phyloP scores from a whole-genome alignment of 2,329 filamentous ascomycete species.

The Epichloe typhina region DNA sequence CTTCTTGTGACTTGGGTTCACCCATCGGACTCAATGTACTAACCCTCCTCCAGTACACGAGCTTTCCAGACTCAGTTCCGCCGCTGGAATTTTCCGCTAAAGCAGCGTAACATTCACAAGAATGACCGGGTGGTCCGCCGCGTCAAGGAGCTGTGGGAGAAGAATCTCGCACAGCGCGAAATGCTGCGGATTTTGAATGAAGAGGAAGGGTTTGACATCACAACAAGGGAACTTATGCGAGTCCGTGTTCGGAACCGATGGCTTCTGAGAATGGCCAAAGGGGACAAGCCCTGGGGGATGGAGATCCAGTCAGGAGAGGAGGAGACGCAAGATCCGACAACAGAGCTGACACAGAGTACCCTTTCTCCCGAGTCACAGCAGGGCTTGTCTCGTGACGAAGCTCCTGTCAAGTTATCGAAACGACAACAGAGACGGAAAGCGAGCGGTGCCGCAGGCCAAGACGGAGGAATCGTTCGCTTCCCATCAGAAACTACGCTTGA shows the following conservation, averaged over 20 bases:
- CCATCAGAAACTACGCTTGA: conserved; percentile 74
- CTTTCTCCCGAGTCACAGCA: background rate
- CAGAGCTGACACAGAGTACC: background rate
- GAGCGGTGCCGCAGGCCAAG: conserved; percentile 43
- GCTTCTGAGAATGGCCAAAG: conserved; percentile 48
- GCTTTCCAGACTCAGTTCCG: conserved; percentile 66
- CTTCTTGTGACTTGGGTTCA: too few relatives aligned
- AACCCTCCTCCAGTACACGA: conserved; percentile 44
- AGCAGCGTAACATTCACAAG: conserved; percentile 59
- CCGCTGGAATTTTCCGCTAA: conserved; percentile 66
- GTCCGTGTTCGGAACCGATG: conserved; percentile 57
- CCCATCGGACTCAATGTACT: background rate
- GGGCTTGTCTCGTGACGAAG: background rate
- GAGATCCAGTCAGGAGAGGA: conserved; percentile 7
- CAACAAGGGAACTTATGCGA: conserved; percentile 55
- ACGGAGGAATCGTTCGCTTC: conserved; percentile 59
- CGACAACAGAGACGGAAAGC: conserved; percentile 56
- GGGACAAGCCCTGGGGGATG: conserved; percentile 10
- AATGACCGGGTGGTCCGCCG: conserved; percentile 53
- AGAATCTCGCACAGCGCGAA: conserved; percentile 56
- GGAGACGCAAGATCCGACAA: background rate
- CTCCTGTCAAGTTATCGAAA: conserved; percentile 6
- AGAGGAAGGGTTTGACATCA: conserved; percentile 60
- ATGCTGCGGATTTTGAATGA: conserved; percentile 58
- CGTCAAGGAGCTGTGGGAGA: conserved; percentile 66